Percentiles rank a stretch among this genome's conserved stretches.
Evolutionary conservation across 768 basidiomycete species (phyloP).

Genomic region (Leccinum uliginosum): DNA sequence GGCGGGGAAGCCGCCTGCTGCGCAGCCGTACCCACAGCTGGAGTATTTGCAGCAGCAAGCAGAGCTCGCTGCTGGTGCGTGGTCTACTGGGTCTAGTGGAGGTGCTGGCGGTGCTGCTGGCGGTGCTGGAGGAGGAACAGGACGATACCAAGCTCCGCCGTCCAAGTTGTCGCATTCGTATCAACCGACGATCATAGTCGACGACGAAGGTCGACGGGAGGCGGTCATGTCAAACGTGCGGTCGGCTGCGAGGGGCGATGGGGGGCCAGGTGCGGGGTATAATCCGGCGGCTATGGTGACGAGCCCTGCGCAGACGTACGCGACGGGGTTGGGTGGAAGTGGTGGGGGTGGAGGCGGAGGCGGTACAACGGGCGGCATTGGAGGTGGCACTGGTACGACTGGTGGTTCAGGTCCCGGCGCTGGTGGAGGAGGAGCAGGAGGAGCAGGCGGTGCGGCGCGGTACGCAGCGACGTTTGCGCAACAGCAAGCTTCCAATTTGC

Average conservation of each 20-base stretch:
- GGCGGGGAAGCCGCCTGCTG: conserved; percentile 63
- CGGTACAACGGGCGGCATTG: neutral
- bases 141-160: conserved; percentile 45
- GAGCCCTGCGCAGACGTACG: conserved; percentile 73
- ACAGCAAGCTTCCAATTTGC: conserved; percentile 27
- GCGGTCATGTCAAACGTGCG: conserved; percentile 81
- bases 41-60: conserved; percentile 94
- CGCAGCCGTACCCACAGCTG: conserved; percentile 82
- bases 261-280: conserved; percentile 39
- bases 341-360: neutral
- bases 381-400: neutral
- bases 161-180: conserved; percentile 32
- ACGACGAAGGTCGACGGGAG: conserved; percentile 69
- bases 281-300: conserved; percentile 52
- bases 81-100: conserved; percentile 39
- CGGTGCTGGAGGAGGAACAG: conserved; percentile 2
- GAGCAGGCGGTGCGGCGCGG: conserved; percentile 35
- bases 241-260: conserved; percentile 52
- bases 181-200: conserved; percentile 58
- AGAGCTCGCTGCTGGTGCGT: conserved; percentile 64
- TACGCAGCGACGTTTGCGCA: conserved; percentile 56
- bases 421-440: neutral
- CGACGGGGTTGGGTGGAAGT: conserved; percentile 29
- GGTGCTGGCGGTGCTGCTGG: conserved; percentile 15
- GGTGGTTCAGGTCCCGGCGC: neutral